A percentile compares a stretch with the other conserved stretches of the same genome.
These are phyloP conservation scores for Scopulariopsis brevicaulis DNA, from an alignment of 2,329 filamentous ascomycete species.

Conservation along the genomic window DNA sequence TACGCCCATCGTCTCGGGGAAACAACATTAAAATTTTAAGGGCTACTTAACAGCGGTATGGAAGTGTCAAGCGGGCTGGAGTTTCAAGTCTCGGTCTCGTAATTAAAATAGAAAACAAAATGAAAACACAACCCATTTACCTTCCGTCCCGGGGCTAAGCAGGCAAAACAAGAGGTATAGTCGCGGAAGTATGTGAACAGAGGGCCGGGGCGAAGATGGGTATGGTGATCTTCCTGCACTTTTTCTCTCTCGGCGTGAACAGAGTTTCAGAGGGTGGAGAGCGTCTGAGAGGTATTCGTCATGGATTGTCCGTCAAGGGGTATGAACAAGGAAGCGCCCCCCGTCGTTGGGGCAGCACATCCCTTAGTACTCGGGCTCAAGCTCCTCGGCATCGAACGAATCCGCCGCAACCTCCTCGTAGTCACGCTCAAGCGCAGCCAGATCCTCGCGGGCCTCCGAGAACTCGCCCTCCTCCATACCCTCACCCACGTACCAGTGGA, in stretches of 20 bases:
- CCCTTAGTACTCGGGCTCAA: conserved; percentile 82
- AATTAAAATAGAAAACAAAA: conserved; percentile 4
- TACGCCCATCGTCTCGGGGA: neutral
- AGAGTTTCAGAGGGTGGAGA: neutral
- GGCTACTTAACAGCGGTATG: neutral
- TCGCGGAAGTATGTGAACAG: conserved; percentile 3
- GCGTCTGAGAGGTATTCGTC: conserved; percentile 1
- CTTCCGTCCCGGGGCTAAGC: conserved; percentile 4
- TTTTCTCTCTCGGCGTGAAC: neutral
- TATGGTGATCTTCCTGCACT: conserved; percentile 1
- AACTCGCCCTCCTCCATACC: conserved; percentile 99
- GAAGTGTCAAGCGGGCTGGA: neutral
- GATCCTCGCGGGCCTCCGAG: conserved; percentile 96
- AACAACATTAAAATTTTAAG: neutral
- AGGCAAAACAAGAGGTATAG: conserved; percentile 5
- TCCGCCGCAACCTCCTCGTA: conserved; percentile 98
- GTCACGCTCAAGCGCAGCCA: conserved; percentile 94
- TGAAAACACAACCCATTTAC: conserved; percentile 6
- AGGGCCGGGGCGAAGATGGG: conserved; percentile 1
- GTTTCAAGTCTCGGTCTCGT: neutral
- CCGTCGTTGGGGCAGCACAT: neutral
- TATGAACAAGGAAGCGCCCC: conserved; percentile 1
- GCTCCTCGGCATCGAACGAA: conserved; percentile 77
- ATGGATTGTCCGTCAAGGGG: conserved; percentile 2
- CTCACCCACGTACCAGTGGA: conserved; percentile 99